These are phyloP conservation scores for Mycena amicta DNA, from an alignment of 768 basidiomycete species.

Conservation along the genomic window DNA sequence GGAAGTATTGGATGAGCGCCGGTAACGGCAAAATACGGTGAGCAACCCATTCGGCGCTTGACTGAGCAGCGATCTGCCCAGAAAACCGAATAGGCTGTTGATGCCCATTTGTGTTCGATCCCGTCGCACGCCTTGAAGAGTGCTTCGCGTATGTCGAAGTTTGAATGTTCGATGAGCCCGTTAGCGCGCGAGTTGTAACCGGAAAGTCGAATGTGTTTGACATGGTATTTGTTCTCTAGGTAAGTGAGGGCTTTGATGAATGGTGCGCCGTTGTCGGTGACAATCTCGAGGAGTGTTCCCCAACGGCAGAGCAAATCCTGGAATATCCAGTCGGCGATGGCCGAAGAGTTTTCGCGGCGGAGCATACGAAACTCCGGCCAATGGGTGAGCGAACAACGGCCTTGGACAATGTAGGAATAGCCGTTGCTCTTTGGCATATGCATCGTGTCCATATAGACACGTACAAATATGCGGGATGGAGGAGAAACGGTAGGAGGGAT, in stretches of 20 bases:
- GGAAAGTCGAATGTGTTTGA: constrained; percentile 33
- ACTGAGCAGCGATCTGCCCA: constrained; percentile 40
- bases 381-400: constrained; percentile 32
- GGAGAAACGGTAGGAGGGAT: constrained; percentile 22
- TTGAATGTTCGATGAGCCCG: constrained; percentile 29
- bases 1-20: constrained; percentile 29
- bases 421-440: constrained; percentile 36
- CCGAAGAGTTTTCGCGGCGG: constrained; percentile 27
- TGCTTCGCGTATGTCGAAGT: constrained; percentile 30
- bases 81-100: constrained; percentile 25
- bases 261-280: constrained; percentile 25
- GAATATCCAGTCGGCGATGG: constrained; percentile 35
- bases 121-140: constrained; percentile 36
- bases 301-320: constrained; percentile 36
- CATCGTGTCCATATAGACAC: constrained; percentile 44
- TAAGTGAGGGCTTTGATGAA: constrained; percentile 23
- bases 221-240: constrained; percentile 30
- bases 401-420: constrained; percentile 41
- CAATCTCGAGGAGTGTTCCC: too few species aligned
- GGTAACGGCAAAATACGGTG: constrained; percentile 33
- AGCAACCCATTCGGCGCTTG: constrained; percentile 29
- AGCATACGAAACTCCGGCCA: constrained; percentile 36
- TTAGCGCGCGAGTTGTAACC: constrained; percentile 38
- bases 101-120: constrained; percentile 33
- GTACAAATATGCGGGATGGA: constrained; percentile 32